phyloP scores from a whole-genome alignment of 805 yeast genomes.

The Candida railenensis region DNA sequence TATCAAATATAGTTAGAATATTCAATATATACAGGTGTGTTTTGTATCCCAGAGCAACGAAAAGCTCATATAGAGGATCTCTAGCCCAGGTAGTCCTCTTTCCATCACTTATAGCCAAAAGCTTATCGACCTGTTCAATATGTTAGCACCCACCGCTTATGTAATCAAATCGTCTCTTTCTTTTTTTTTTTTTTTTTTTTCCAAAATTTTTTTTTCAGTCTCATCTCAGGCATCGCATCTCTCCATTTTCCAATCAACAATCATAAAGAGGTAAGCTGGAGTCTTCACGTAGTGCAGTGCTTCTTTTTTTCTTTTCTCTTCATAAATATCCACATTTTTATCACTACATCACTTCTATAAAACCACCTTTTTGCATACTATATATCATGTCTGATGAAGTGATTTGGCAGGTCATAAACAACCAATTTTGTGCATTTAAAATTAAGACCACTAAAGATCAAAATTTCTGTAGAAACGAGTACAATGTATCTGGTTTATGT shows the following conservation, averaged over 20 bases:
- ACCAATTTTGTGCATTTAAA: slow-evolving; percentile 94
- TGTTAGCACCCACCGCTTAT: not conserved
- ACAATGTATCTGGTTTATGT: slow-evolving; percentile 93
- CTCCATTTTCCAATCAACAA: not conserved
- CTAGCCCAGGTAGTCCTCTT: too few relatives aligned
- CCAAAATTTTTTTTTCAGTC: not conserved
- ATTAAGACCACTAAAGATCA: slow-evolving; percentile 86
- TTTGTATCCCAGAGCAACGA: too few relatives aligned
- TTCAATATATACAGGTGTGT: too few relatives aligned
- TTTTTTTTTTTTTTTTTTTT: not conserved
- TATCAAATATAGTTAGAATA: too few relatives aligned
- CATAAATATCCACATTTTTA: not conserved
- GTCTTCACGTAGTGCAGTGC: not conserved
- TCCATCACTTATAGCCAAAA: too few relatives aligned
- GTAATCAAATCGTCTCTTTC: not conserved
- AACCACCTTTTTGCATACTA: slow-evolving; percentile 4
- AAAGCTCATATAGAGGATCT: too few relatives aligned
- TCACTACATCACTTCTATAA: not conserved
- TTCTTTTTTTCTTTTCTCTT: not conserved
- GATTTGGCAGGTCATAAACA: slow-evolving; percentile 96
- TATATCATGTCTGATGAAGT: slow-evolving; percentile 65
- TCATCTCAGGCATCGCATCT: slow-evolving; percentile 6
- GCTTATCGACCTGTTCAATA: too few relatives aligned
- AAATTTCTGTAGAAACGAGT: slow-evolving; percentile 92
- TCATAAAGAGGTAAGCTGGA: not conserved